A percentile compares a stretch with the other conserved stretches of the same genome.
Conservation (phyloP, 2,329 filamentous ascomycete genomes). For the Exophiala mesophila region DNA sequence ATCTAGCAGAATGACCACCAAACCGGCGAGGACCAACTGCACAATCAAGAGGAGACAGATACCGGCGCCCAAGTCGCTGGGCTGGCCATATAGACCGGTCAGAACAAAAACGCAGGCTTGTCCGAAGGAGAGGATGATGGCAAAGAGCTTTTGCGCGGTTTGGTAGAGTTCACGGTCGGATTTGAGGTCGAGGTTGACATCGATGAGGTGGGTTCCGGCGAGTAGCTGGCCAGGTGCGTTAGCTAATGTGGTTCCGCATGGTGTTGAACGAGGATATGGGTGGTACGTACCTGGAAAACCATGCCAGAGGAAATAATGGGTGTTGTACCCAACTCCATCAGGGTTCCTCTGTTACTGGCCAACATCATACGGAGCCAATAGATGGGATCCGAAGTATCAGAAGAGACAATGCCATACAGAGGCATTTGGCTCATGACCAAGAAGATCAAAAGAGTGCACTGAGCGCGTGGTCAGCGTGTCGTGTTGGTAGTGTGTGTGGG, state of each 20-base stretch:
- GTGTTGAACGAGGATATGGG: too few relatives aligned
- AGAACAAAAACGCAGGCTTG: conserved; percentile 98
- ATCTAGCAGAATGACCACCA: conserved; percentile 98
- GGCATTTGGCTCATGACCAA: conserved; percentile 99
- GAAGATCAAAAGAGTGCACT: conserved; percentile 93
- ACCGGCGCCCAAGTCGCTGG: conserved; percentile 92
- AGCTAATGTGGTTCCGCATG: conserved; percentile 5
- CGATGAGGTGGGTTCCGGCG: conserved; percentile 97
- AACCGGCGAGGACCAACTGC: conserved; percentile 92
- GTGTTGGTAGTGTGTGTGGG: conserved; percentile 5
- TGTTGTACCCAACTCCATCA: conserved; percentile 96
- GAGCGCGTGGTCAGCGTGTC: conserved; percentile 19
- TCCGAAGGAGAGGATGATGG: conserved; percentile 94
- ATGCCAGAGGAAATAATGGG: conserved; percentile 99
- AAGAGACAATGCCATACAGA: conserved; percentile 97
- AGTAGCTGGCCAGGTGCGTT: conserved; percentile 58
- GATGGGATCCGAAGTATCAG: conserved; percentile 93
- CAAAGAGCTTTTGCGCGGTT: conserved; percentile 97
- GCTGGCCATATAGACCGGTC: conserved; percentile 94
- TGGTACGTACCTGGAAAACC: conserved; percentile 85
- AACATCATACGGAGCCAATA: conserved; percentile 99
- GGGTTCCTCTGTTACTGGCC: conserved; percentile 93
- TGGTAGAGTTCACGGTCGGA: conserved; percentile 99
- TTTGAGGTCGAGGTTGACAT: conserved; percentile 99
- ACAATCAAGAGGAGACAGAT: conserved; percentile 98